These are phyloP conservation scores for Epithemia pelagica DNA, from an alignment of 108 stramenopile species.

Conservation along the genomic window DNA sequence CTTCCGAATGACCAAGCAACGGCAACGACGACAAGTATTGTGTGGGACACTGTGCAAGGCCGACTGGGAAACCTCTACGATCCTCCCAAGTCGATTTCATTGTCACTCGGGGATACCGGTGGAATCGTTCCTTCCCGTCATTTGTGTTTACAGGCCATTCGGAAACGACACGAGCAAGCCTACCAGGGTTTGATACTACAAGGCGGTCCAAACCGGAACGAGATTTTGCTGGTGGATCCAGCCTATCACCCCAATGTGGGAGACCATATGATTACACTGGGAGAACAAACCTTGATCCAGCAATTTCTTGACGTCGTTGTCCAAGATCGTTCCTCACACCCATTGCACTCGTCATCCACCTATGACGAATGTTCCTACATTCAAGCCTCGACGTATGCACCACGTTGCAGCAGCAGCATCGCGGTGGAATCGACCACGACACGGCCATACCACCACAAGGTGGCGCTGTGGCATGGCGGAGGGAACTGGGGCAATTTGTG, in stretches of 20 bases:
- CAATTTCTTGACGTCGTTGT: not conserved
- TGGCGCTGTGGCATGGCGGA: slow-evolving; percentile 37
- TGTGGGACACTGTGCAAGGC: too few relatives aligned
- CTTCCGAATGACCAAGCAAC: too few relatives aligned
- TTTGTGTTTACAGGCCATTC: not conserved
- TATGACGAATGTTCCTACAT: slow-evolving; percentile 14
- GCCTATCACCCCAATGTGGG: slow-evolving; percentile 34
- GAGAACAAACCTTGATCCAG: slow-evolving; percentile 12
- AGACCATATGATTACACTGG: slow-evolving; percentile 29
- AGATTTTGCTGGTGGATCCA: slow-evolving; percentile 23
- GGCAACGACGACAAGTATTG: too few relatives aligned
- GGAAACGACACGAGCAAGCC: not conserved
- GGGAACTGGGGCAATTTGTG: slow-evolving; percentile 41
- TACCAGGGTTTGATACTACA: too few relatives aligned
- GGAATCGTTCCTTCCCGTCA: too few relatives aligned
- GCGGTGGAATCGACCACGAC: not conserved
- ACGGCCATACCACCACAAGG: not conserved
- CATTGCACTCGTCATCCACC: not conserved
- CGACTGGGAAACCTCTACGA: too few relatives aligned
- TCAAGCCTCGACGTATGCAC: slow-evolving; percentile 11
- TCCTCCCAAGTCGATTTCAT: too few relatives aligned
- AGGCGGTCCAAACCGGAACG: not conserved
- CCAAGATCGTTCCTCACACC: not conserved
- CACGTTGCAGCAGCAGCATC: slow-evolving; percentile 4
- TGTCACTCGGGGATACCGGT: too few relatives aligned